These are phyloP conservation scores for Blastomyces gilchristii DNA, from an alignment of 2,329 filamentous ascomycete species.

Conservation along the genomic window DNA sequence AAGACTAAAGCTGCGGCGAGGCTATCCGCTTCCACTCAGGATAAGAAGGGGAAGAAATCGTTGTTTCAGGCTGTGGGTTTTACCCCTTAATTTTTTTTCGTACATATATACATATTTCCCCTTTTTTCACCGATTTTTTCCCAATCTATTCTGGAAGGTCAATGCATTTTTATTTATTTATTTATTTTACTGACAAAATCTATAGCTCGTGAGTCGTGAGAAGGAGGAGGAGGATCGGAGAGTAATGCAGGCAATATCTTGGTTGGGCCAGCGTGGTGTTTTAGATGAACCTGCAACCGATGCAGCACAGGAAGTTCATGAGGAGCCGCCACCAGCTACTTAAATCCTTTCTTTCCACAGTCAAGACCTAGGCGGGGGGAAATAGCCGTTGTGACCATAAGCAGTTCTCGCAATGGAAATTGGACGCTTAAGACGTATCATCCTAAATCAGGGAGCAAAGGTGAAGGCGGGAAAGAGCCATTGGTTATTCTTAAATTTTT, in stretches of 20 bases:
- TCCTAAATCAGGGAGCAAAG: not conserved
- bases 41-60: constrained; percentile 28
- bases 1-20: constrained; percentile 14
- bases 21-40: constrained; percentile 15
- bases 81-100: not conserved
- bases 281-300: constrained; percentile 24
- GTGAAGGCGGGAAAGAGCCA: not conserved
- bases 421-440: not conserved
- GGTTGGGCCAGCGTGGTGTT: constrained; percentile 33
- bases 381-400: not conserved
- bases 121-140: not conserved
- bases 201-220: constrained; percentile 34
- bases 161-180: not conserved
- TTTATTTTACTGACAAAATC: not conserved
- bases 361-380: not conserved
- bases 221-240: constrained; percentile 34
- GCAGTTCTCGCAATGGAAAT: not conserved
- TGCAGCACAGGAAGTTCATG: not conserved
- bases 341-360: not conserved
- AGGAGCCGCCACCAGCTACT: not conserved
- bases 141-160: not conserved
- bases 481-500: not conserved
- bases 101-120: not conserved
- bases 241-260: constrained; percentile 34
- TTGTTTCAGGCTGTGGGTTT: constrained; percentile 36